Evolutionary conservation across 2,329 filamentous ascomycete species (phyloP), one percentile per base, ranked within the genome.

Genomic region (Pestalotiopsis sp.): DNA sequence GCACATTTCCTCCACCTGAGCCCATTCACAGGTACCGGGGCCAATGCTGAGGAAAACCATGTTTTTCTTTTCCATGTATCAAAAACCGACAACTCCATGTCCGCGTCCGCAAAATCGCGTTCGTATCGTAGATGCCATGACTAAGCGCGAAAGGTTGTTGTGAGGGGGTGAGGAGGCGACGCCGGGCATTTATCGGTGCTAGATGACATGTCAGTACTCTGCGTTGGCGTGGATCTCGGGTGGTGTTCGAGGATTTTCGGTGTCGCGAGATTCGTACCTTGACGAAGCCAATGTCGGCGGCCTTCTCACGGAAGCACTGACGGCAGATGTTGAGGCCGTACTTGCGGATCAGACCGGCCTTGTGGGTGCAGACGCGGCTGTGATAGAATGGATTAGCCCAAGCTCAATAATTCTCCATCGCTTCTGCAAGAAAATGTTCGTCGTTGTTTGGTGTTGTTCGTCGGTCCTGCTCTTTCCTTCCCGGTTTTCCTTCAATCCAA

Each of bases 261-360:
- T 57, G 45, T 52, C 45, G 45, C 45, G 45, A 20, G 11, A n/a
- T 45, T 6, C 75, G 73, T 80, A 91, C 89, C 90, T 92, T 92
- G 85, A 88, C 85, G 84, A 92, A 92, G 79, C 90, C 90, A 83
- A 92, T 92, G 80, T 92, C 90, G 83, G 88, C 83, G 75, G 89
- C 83, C 87, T 91, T 91, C 87, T 92, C 90, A 80, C 90, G 88
- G 89, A 92, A 92, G 88, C 90, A 92, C 83, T 92, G 90, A 89
- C 90, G 90, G 89, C 90, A 92, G 82, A 92, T 90, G 86, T 97
- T 94, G 79, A 98, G 90, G 83, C 96, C 95, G 89, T 99, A 99
- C 89, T 99, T 99, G 89, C 96, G 95, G 91, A 99, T 97, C 78
- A 99, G 91, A 97, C 96, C 96, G 81, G 96, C 95, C 83, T 90